Base-by-base conservation (phyloP, 192 early-diverging fungal genomes). In the Haplosporangium gracile region DNA sequence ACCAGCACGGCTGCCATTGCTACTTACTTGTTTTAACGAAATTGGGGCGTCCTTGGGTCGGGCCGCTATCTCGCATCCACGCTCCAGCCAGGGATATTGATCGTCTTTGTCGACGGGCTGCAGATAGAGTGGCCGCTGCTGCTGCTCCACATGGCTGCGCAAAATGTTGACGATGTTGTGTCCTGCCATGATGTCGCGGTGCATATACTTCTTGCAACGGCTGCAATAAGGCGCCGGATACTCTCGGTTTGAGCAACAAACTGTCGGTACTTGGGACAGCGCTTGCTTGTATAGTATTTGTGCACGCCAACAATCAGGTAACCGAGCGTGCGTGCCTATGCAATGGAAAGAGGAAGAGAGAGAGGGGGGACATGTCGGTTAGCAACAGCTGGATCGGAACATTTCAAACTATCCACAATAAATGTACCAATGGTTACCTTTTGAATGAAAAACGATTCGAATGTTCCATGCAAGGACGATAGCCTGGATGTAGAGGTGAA, bases 211-310 rank as follows among this genome's bases (percentile, higher is more conserved):
- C 29, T 69, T 77, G 47, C 76, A 76, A 38, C 34, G 22, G 9
- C 3, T 1, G 38, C 76, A 77, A 32, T 77, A 77, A 70, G 76
- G 63, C 76, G 39, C 13, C 63, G 76, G 32, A 77, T 77, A 13
- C 26, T 49, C 63, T 70, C 68, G 4, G 40, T 4, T 68, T 77
- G 76, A 4, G 2, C 76, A 22, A 77, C 76, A 51, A 77, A 77
- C 32, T 77, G 5, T 47, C 53, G 16, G 68, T 68, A 70, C 42
- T 6, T 49, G 40, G 68, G 76, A 68, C 76, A 69, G 16, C 38
- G 47, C 45, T 77, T 76, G 13, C 39, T 8, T 0, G 53, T 65
- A 9, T 42, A 76, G 34, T 18, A 51, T 26, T 77, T 42, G 5
- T 77, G 4, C 0, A 78, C 76, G 10, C 45, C 76, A 0, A 78